phyloP scores from a whole-genome alignment of 352 stramenopile species.

The Phytopythium helicoides region DNA sequence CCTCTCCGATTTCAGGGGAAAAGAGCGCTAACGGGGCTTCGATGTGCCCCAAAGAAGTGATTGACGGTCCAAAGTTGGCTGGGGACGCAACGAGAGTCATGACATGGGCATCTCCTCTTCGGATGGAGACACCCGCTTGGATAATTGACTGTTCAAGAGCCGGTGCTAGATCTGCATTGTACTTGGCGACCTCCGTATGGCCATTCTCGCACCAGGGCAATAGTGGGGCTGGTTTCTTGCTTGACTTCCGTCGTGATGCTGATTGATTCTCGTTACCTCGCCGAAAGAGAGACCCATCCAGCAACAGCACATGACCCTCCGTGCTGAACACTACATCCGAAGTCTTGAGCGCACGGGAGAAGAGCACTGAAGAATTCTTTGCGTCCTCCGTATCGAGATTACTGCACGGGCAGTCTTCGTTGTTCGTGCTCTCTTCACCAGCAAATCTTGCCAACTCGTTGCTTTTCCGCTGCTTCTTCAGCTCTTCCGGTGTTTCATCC shows the following conservation, averaged over 20 bases:
- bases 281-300: conserved; percentile 54
- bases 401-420: not conserved
- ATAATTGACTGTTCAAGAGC: conserved; percentile 17
- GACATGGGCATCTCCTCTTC: conserved; percentile 53
- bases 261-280: conserved; percentile 4
- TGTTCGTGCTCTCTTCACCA: not conserved
- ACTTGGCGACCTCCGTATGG: conserved; percentile 36
- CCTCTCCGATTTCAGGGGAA: conserved; percentile 35
- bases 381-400: conserved; percentile 9
- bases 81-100: conserved; percentile 67
- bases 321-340: conserved; percentile 81
- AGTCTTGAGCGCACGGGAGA: conserved; percentile 40
- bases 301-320: conserved; percentile 75
- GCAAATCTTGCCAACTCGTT: too few species aligned
- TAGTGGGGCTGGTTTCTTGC: conserved; percentile 4
- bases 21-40: conserved; percentile 59
- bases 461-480: too few species aligned
- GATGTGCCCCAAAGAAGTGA: conserved; percentile 35
- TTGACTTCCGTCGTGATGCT: not conserved
- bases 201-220: conserved; percentile 52
- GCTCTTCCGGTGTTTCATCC: not conserved
- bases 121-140: conserved; percentile 60
- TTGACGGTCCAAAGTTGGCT: conserved; percentile 57
- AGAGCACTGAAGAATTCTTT: not conserved
- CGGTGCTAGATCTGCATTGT: conserved; percentile 30